These are phyloP conservation scores for Trametes meyenii DNA, from an alignment of 768 basidiomycete genomes.

Conservation along the genomic window DNA sequence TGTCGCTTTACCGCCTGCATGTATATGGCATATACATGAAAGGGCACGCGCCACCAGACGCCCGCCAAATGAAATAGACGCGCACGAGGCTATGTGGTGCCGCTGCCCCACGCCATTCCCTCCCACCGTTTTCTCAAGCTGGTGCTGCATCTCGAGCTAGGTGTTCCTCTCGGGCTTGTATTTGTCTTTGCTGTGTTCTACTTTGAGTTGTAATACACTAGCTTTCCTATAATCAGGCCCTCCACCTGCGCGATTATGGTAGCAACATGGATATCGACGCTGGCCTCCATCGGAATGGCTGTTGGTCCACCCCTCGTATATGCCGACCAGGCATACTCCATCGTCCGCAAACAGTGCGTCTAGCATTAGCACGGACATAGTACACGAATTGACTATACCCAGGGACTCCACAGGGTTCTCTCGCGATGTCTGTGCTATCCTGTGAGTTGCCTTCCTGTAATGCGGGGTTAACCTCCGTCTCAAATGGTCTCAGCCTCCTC, in stretches of 20 bases:
- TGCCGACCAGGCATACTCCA: conserved; percentile 81
- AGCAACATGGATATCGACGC: conserved; percentile 65
- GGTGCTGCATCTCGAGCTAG: too few relatives aligned
- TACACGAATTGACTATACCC: background rate
- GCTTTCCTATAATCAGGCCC: background rate
- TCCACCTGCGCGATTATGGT: conserved; percentile 33
- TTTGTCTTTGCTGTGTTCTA: background rate
- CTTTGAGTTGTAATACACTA: background rate
- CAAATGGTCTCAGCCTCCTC: conserved; percentile 51
- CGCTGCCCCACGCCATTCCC: too few relatives aligned
- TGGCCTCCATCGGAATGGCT: conserved; percentile 81
- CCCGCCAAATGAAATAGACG: too few relatives aligned
- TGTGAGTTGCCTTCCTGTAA: conserved; percentile 45
- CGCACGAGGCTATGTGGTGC: too few relatives aligned
- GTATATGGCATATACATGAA: too few relatives aligned
- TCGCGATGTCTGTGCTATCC: conserved; percentile 81
- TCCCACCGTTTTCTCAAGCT: too few relatives aligned
- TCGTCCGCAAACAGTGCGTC: conserved; percentile 70
- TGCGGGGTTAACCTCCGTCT: too few relatives aligned
- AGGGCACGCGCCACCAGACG: too few relatives aligned
- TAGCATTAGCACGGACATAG: background rate
- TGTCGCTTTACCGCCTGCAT: too few relatives aligned
- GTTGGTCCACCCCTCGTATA: conserved; percentile 85
- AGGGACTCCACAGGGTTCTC: conserved; percentile 89
- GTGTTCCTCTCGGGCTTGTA: too few relatives aligned